Conservation (phyloP, 1,284 basidiomycete genomes). For the Laetiporus sulphureus region DNA sequence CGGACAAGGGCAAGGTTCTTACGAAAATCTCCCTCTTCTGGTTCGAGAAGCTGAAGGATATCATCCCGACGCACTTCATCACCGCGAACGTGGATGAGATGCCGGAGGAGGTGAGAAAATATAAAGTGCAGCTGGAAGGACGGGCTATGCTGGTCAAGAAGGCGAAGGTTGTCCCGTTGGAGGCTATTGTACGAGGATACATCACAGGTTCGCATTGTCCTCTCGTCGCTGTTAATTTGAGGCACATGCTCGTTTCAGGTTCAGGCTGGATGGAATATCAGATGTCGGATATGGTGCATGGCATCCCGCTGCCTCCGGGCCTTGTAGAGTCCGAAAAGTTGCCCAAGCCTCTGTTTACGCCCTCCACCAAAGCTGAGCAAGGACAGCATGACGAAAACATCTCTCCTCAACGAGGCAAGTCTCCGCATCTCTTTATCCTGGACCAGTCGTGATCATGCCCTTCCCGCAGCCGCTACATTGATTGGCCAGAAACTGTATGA, state of each 20-base stretch:
- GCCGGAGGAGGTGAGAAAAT: constrained; percentile 66
- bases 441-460: not conserved
- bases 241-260: constrained; percentile 39
- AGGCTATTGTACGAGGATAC: constrained; percentile 96
- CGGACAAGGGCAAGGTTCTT: constrained; percentile 88
- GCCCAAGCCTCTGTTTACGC: constrained; percentile 86
- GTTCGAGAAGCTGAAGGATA: constrained; percentile 77
- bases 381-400: constrained; percentile 98
- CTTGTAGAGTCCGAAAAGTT: constrained; percentile 85
- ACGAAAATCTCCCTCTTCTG: constrained; percentile 92
- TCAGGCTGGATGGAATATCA: constrained; percentile 97
- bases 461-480: constrained; percentile 48
- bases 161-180: constrained; percentile 89
- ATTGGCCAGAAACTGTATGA: constrained; percentile 65
- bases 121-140: constrained; percentile 72
- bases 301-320: constrained; percentile 70
- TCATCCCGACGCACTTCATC: constrained; percentile 87
- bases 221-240: not conserved
- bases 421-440: not conserved
- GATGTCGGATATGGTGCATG: constrained; percentile 84
- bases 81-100: constrained; percentile 68
- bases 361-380: constrained; percentile 94
- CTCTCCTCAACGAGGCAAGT: constrained; percentile 77
- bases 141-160: constrained; percentile 89
- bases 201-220: constrained; percentile 64